These are phyloP conservation scores for Dendrocalamus sinicus DNA, from an alignment of 176 grass and related monocot genomes.

Conservation along the genomic window DNA sequence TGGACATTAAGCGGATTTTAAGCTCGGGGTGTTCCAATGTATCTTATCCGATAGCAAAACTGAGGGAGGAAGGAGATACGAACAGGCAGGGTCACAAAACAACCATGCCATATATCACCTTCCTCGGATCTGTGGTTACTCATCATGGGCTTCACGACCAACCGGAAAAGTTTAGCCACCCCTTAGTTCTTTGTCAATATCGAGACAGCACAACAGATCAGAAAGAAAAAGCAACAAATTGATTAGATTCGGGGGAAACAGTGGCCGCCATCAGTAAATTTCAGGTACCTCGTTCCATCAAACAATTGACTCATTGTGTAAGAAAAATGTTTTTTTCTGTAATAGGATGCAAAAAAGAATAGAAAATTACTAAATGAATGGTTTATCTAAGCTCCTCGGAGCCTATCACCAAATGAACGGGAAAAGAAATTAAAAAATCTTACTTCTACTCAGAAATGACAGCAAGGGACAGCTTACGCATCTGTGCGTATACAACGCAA, in stretches of 20 bases:
- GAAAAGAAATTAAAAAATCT: neutral
- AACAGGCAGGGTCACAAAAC: neutral
- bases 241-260: neutral
- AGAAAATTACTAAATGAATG: neutral
- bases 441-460: constrained; percentile 40
- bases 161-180: neutral
- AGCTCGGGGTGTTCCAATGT: neutral
- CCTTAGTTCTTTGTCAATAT: constrained; percentile 13
- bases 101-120: neutral
- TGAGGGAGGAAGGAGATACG: neutral
- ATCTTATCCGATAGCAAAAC: neutral
- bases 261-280: constrained; percentile 7
- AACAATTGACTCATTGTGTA: neutral
- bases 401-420: neutral
- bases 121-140: neutral
- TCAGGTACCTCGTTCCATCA: constrained; percentile 20
- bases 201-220: neutral
- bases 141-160: neutral
- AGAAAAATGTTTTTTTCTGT: constrained; percentile 30
- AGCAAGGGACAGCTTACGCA: constrained; percentile 27
- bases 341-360: constrained; percentile 10
- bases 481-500: constrained; percentile 8
- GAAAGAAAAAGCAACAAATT: constrained; percentile 8
- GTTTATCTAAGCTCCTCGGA: neutral
- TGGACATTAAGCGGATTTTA: too few species aligned